Base-by-base conservation (phyloP, 345 rosid genomes). In the Abelmoschus esculentus region DNA sequence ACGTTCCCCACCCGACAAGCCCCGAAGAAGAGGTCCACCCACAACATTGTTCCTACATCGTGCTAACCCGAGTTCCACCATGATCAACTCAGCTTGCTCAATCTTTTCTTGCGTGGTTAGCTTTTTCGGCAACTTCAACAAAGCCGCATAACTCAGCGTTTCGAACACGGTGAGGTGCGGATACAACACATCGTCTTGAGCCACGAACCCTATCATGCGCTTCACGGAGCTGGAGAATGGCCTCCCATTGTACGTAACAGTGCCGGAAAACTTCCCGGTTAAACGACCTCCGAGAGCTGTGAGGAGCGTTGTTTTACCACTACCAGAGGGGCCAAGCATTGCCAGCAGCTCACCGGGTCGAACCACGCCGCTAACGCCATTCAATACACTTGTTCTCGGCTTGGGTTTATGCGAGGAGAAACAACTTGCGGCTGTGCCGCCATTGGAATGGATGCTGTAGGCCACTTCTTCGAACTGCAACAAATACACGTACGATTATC, bases 321-420 rank as follows among this genome's bases (percentile, higher is more conserved):
- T 90, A 0, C 98, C 98, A 0, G 98, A 92, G 28, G 98, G 98
- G 28, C 98, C 98, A 7, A 92, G 87, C 96, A 92, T 90, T 78
- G 98, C 96, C 19, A 92, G 80, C 28, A 92, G 74, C 84, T 92
- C 93, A 5, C 96, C 96, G 1, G 98, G 98, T 32, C 82, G 82
- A 42, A 86, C 96, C 28, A 87, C 74, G n/a, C 96, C 96, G 42
- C 84, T 88, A 57, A 88, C 89, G n/a, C 90, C 88, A 19, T 88
- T 90, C 31, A 92, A 92, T 10, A 92, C 67, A 6, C 66, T 80
- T 55, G 86, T 84, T 67, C 80, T 79, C 11, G 84, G 75, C 40
- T 88, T 88, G 7, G 90, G 88, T 72, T 76, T 85, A 31, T 80
- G 47, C 6, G 85, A 67, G 56, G 73, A 54, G 28, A 83, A 82